Evolutionary conservation across 2,329 filamentous ascomycete genomes (phyloP), one percentile per base, ranked within the genome.

Genomic region (Alternaria tenuissima): DNA sequence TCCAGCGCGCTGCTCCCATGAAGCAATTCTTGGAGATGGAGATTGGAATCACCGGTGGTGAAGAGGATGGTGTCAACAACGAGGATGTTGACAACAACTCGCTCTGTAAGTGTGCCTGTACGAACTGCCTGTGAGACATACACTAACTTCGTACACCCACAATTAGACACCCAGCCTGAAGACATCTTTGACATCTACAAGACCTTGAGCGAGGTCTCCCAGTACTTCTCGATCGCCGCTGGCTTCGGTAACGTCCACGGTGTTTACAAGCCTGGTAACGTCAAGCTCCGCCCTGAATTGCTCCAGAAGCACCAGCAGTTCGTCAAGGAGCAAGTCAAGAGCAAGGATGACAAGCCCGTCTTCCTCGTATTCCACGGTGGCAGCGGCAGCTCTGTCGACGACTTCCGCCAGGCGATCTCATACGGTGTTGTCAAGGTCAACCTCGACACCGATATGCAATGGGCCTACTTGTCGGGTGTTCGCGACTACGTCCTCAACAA

Each of bases 281-380:
- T 62, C 51, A 62, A 59, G 84, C 90, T 99, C 67, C 93, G 96
- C 85, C 95, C 95, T 59, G 92, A 96, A 84, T 90, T 99, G 53
- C 91, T 99, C 74, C 87, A 88, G 82, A 97, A 98, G 91, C 95
- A 99, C 89, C 95, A 99, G 86, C 86, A 86, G 67, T 93, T 91
- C 82, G 92, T 97, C 81, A 88, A 92, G 82, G 88, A 94, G 82
- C 88, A 96, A 85, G 57, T 24, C 34, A 47, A 53, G 4, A 22
- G 52, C 44, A 62, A 64, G 52, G 62, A 64, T 1, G 62, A 64
- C 43, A 64, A 64, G 90, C 95, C 95, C 71, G 92, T 98, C 78
- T 98, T 94, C 89, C 93, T 99, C 77, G 95, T 99, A 81, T 99
- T 99, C 91, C 95, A 99, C 87, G 95, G 95, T 77, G 95, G 95